Percentiles rank a stretch among this genome's conserved stretches.
Conservation (phyloP, 192 early-diverging fungal genomes). For the Podochytrium sp. region DNA sequence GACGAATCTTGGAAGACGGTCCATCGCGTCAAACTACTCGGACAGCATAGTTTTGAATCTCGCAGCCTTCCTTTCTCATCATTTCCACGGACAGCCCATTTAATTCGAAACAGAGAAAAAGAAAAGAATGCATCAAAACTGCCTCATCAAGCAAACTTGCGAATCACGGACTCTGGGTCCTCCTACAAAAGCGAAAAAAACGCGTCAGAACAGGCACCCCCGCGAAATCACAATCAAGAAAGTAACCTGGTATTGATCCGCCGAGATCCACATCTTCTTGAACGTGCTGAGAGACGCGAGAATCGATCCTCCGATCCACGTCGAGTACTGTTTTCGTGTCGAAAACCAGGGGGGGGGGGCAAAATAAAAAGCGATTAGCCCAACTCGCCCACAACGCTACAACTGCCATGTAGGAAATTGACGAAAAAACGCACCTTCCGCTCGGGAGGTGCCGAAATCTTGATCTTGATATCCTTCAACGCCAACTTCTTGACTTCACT, state of each 20-base stretch:
- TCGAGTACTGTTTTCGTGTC: conserved; percentile 89
- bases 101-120: too few species aligned
- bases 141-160: conserved; percentile 69
- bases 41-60: too few species aligned
- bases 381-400: too few species aligned
- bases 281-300: conserved; percentile 95
- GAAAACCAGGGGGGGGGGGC: too few species aligned
- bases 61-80: too few species aligned
- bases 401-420: too few species aligned
- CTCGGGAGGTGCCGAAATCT: conserved; percentile 96
- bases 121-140: too few species aligned
- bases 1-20: too few species aligned
- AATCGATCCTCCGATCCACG: conserved; percentile 98
- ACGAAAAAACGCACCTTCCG: conserved; percentile 66
- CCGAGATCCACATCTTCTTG: conserved; percentile 99
- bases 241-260: conserved; percentile 74
- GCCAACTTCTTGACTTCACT: conserved; percentile 88
- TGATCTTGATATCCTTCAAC: conserved; percentile 94
- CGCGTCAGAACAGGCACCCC: too few species aligned
- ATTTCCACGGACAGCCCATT: too few species aligned
- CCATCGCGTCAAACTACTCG: too few species aligned
- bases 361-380: background rate
- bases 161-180: conserved; percentile 91
- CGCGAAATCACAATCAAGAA: background rate
- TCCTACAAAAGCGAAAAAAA: too few species aligned